These are phyloP conservation scores for Paraglomus brasilianum DNA, from an alignment of 192 early-diverging fungal genomes.

Conservation along the genomic window DNA sequence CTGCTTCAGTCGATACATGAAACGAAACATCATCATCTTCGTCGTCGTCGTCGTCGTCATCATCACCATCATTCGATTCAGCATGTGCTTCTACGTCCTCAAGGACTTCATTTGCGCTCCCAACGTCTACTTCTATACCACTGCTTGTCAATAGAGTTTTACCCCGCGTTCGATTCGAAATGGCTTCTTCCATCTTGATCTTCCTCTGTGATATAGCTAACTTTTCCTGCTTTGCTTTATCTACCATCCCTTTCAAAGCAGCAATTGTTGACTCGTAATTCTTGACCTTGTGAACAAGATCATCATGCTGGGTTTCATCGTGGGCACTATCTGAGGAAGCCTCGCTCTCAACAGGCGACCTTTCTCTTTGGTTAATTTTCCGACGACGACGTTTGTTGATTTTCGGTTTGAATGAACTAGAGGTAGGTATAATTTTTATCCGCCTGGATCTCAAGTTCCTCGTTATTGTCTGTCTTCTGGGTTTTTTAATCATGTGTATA, in stretches of 20 bases:
- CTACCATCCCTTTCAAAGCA: neutral
- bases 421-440: too few species aligned
- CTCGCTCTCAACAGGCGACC: too few species aligned
- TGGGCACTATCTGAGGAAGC: too few species aligned
- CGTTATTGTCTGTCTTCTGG: too few species aligned
- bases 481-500: too few species aligned
- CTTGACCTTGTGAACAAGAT: neutral
- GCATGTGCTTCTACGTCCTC: neutral
- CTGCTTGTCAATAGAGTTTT: neutral
- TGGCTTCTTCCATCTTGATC: neutral
- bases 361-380: too few species aligned
- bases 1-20: neutral
- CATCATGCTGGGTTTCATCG: conserved; percentile 7
- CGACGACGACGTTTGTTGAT: too few species aligned
- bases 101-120: neutral
- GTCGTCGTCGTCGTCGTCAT: neutral
- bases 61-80: neutral
- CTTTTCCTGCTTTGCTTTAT: neutral
- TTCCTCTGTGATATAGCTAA: neutral
- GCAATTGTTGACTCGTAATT: neutral
- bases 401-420: too few species aligned
- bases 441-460: too few species aligned
- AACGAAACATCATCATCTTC: too few species aligned
- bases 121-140: neutral
- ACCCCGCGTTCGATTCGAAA: neutral